Base-by-base conservation (phyloP, 257 asterid genomes). In the Lithospermum erythrorhizon region DNA sequence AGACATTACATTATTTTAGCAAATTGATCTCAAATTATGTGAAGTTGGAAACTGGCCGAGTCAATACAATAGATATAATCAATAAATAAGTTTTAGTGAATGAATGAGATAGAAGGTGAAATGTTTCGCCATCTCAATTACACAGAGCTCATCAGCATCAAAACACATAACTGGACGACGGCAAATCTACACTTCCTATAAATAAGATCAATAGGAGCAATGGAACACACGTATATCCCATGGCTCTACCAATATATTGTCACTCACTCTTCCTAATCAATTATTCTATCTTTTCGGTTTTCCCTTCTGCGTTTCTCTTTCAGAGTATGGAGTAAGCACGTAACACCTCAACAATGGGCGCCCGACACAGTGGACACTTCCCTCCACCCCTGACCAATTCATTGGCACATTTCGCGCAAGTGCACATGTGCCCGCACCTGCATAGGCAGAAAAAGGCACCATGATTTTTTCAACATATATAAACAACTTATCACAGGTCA, bases 391-490 rank as follows among this genome's bases (percentile, higher is more conserved):
- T 73, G 37, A 85, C 84, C 82, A 90, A 61, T 83, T 90, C 96
- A 21, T 79, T 85, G 3, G 98, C 98, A 58, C 98, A 90, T 66
- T 75, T 81, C 9, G 90, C 78, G 76, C 96, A 90, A 19, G 96
- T 87, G 80, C 98, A 87, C 98, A 90, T 90, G 82, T 90, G 98
- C 73, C 98, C 98, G 56, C 98, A 90, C 77, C 98, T 90, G 85
- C 66, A 67, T 37, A 68, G 22, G 17, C 37, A 61, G 18, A 35
- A 67, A 54, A 66, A 0, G 6, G 10, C 24, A 2, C 14, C 15
- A 53, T 9, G 18, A 53, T 22, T 18, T 53, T 11, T 53, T 53
- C 25, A 53, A 53, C 23, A 8, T 20, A 53, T 20, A 53, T 6
- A 6, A 53, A 52, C 0, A n/a, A 52, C 4, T 4, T n/a, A 41